phyloP scores from a whole-genome alignment of 306 rosid species.

The Oxytropis ochrocephala region DNA sequence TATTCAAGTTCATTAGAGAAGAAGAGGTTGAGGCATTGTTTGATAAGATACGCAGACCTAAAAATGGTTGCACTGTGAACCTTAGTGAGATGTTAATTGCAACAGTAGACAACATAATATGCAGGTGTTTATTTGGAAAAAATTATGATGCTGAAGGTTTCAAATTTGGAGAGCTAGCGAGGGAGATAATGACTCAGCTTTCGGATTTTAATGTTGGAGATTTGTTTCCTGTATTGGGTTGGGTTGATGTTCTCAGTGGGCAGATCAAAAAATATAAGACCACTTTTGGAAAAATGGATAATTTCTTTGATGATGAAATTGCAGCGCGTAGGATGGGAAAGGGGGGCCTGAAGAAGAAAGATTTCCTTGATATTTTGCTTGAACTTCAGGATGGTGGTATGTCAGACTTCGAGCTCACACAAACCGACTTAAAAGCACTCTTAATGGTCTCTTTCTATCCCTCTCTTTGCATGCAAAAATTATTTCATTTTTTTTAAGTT shows the following conservation, averaged over 20 bases:
- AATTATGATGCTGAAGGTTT: too few relatives aligned
- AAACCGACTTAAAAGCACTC: constrained; percentile 29
- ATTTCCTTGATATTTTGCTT: constrained; percentile 29
- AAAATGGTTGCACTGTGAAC: constrained; percentile 5
- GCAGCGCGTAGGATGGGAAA: background rate
- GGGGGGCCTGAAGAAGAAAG: background rate
- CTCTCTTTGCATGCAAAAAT: too few relatives aligned
- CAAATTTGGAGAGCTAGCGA: too few relatives aligned
- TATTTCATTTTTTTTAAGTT: too few relatives aligned
- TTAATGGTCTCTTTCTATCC: constrained; percentile 16
- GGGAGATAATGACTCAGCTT: background rate
- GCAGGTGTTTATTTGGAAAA: too few relatives aligned
- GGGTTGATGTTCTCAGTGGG: constrained; percentile 26
- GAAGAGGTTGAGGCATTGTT: constrained; percentile 18
- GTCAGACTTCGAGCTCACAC: constrained; percentile 16
- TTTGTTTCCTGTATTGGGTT: constrained; percentile 21
- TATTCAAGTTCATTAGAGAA: constrained; percentile 3
- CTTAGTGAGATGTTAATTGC: constrained; percentile 17
- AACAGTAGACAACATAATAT: background rate
- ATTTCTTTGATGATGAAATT: constrained; percentile 1
- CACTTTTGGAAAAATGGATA: constrained; percentile 15
- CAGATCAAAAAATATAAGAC: background rate
- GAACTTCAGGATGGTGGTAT: constrained; percentile 7
- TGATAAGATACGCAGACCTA: background rate
- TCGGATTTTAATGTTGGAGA: constrained; percentile 20